Evolutionary conservation across 495 filamentous ascomycete genomes (phyloP), one percentile per base, ranked within the genome.

Genomic region (Penicilliopsis zonata): DNA sequence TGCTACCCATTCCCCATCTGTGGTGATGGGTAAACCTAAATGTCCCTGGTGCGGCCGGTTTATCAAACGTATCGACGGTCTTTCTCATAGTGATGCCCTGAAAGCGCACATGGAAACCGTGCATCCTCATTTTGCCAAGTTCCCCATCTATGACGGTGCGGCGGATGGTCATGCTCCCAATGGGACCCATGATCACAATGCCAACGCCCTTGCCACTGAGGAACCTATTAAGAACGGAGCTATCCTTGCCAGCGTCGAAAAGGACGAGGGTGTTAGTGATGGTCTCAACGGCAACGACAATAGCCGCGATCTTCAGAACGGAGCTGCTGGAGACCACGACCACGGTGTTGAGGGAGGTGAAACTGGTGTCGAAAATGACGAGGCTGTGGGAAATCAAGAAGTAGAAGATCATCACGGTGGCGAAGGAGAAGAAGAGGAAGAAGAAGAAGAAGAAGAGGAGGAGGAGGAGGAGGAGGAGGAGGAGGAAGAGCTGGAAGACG

Each of bases 41-140:
- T 66, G 58, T 30, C 34, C 41, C n/a, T 57, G 47, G 49, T 66
- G 59, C 41, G 53, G 56, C 1, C 46, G 60, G 34, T 40, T 46
- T 20, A 41, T 63, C 24, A 48, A 59, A n/a, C 4, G 13, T 23
- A 44, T 2, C 42, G 41, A 50, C 14, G 43, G 24, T 20, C 26
- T 38, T 6, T 50, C 59, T 10, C 38, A 39, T 17, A 41, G 50
- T 30, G 52, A 55, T 12, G 38, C 53, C 17, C 31, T 61, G 1
- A 50, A 55, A 31, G 32, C 45, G 13, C 59, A 63, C 28, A 43
- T 50, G 13, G 46, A 52, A 17, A 19, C 44, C 22, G 38, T 43
- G n/a, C 59, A 65, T 32, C 54, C 57, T 18, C 41, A 52, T 12
- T 36, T 50, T 26, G 47, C 41, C 23, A 46, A 28, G n/a, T 40